Evolutionary conservation across 2,329 filamentous ascomycete species (phyloP), one percentile per base, ranked within the genome.

Genomic region (Fonsecaea multimorphosa): DNA sequence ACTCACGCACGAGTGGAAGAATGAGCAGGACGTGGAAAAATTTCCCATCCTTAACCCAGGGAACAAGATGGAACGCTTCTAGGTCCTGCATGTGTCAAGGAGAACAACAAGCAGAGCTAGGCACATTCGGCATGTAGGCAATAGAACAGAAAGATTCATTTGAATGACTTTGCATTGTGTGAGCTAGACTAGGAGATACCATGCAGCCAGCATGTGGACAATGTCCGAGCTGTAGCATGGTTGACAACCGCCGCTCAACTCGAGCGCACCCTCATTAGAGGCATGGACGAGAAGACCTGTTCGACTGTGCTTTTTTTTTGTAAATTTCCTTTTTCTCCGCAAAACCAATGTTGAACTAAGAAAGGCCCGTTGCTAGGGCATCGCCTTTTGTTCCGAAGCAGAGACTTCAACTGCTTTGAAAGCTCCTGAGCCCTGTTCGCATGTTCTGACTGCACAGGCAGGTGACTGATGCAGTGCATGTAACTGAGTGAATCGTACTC

Each of bases 301-400:
- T 64, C 54, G 68, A 65, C 29, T 61, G 60, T 64, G 38, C 59
- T 70, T 70, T 70, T 70, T 70, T 70, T 65, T 64, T 55, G 40
- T 56, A 58, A 46, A 16, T 54, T 62, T 65, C 61, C 61, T 31
- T 34, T 44, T 54, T 71, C 66, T 64, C 32, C 49, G 49, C 24
- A 27, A 34, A 68, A 51, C 22, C 46, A 66, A 63, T 27, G 44
- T 46, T 58, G 61, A 19, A 55, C 27, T 49, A 38, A 16, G 54
- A 63, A 27, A 31, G 64, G 62, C 67, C 66, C 68, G 53, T 68
- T 69, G 46, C 46, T 59, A 71, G 68, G 68, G 63, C 63, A 64
- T 70, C 70, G 71, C 61, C 68, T 72, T 70, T 72, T 71, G 68
- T 59, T 65, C 56, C 53, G 60, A 61, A 66, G 70, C 71, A 71